A percentile compares a stretch with the other conserved stretches of the same genome.
Evolutionary conservation across 1,139 yeast genomes (phyloP).

Genomic region (Eremothecium gossypii): DNA sequence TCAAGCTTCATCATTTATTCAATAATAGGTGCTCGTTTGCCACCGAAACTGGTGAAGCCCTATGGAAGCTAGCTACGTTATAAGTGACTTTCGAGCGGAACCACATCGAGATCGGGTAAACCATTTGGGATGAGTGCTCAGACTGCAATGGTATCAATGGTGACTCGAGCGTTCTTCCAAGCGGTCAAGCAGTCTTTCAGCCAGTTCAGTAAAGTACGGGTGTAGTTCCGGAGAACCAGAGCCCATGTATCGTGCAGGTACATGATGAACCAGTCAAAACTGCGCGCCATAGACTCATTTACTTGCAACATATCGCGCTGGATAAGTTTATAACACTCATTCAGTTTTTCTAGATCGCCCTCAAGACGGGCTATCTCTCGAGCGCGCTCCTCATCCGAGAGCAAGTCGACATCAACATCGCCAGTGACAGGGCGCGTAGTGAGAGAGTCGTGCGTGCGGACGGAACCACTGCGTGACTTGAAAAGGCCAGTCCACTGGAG

Average conservation of each 20-base stretch:
- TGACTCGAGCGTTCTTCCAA: constrained; percentile 26
- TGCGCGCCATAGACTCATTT: constrained; percentile 25
- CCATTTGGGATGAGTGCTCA: background rate
- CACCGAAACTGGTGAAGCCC: constrained; percentile 1
- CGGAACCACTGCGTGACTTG: constrained; percentile 11
- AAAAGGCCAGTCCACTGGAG: constrained; percentile 4
- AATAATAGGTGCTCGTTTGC: constrained; percentile 1
- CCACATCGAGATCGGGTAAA: background rate
- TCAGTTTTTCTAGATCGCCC: constrained; percentile 30
- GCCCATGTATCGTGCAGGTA: constrained; percentile 25
- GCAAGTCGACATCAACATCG: constrained; percentile 23
- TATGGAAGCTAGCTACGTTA: background rate
- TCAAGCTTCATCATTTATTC: background rate
- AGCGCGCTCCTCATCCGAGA: constrained; percentile 29
- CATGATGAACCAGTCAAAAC: constrained; percentile 17
- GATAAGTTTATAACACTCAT: constrained; percentile 31
- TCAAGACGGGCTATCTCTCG: constrained; percentile 25
- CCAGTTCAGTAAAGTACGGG: constrained; percentile 24
- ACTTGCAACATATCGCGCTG: constrained; percentile 31
- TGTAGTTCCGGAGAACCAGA: constrained; percentile 21
- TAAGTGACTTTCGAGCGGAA: background rate
- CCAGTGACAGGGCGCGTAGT: constrained; percentile 4
- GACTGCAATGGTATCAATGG: constrained; percentile 6
- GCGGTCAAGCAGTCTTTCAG: constrained; percentile 29
- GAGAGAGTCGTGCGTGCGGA: constrained; percentile 12